These are phyloP conservation scores for Blastobotrys indianensis DNA, from an alignment of 1,139 yeast species.

Conservation along the genomic window DNA sequence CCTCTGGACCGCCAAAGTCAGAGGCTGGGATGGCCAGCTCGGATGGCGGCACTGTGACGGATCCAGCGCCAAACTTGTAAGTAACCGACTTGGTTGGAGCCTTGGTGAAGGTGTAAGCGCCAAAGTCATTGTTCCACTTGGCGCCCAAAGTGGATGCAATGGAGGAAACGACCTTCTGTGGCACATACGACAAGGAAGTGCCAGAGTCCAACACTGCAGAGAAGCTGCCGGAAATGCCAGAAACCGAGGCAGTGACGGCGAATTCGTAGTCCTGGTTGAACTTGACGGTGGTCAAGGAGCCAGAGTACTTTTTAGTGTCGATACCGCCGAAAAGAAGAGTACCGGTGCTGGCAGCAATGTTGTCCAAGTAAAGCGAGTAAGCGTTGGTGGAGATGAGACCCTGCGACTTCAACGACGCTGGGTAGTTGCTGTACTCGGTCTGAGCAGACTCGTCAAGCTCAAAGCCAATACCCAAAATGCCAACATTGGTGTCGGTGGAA, in stretches of 20 bases:
- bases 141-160: slow-evolving; percentile 25
- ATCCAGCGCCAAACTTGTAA: slow-evolving; percentile 39
- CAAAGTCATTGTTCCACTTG: slow-evolving; percentile 12
- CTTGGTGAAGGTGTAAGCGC: slow-evolving; percentile 15
- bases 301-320: slow-evolving; percentile 47
- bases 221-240: slow-evolving; percentile 10
- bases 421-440: slow-evolving; percentile 36
- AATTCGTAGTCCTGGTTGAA: slow-evolving; percentile 12
- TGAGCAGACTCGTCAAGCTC: slow-evolving; percentile 8
- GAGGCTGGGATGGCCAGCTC: slow-evolving; percentile 28
- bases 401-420: slow-evolving; percentile 42
- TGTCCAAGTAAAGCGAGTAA: slow-evolving; percentile 48
- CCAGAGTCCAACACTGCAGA: slow-evolving; percentile 31
- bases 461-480: slow-evolving; percentile 14
- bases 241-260: slow-evolving; percentile 8
- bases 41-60: slow-evolving; percentile 39
- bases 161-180: slow-evolving; percentile 18
- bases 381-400: slow-evolving; percentile 44
- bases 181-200: slow-evolving; percentile 29
- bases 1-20: slow-evolving; percentile 13
- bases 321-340: slow-evolving; percentile 53
- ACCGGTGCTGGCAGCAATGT: slow-evolving; percentile 41
- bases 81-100: slow-evolving; percentile 20
- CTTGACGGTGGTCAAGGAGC: slow-evolving; percentile 36
- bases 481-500: slow-evolving; percentile 10